phyloP scores from a whole-genome alignment of 148 eudicot species.

The Cornus suecica region DNA sequence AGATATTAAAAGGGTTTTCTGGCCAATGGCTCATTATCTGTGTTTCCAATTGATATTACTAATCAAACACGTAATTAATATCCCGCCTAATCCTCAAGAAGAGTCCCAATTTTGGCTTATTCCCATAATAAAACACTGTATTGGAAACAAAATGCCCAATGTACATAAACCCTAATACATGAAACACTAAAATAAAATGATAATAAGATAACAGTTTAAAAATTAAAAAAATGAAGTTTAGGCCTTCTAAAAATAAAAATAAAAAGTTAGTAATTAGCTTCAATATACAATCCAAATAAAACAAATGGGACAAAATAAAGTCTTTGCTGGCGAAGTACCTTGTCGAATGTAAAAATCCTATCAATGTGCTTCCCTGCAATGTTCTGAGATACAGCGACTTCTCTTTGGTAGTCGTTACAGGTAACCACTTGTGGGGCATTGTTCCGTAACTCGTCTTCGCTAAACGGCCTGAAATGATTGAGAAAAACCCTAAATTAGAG shows the following conservation, averaged over 20 bases:
- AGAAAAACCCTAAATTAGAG: background rate
- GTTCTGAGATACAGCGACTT: constrained; percentile 85
- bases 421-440: constrained; percentile 93
- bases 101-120: no score
- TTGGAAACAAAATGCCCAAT: background rate
- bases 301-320: background rate
- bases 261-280: background rate
- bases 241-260: background rate
- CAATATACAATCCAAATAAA: background rate
- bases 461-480: constrained; percentile 66
- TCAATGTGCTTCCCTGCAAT: constrained; percentile 91
- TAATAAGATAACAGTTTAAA: no score
- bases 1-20: background rate
- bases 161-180: background rate
- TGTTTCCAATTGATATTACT: background rate
- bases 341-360: constrained; percentile 84
- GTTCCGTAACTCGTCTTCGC: constrained; percentile 75
- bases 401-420: constrained; percentile 80
- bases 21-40: background rate
- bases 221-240: background rate
- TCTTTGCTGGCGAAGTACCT: constrained; percentile 37
- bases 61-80: background rate
- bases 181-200: background rate
- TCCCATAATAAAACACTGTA: background rate
- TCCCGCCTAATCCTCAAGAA: no score